Evolutionary conservation across 306 rosid genomes (phyloP), one percentile per base, ranked within the genome.

Genomic region (Prunus dulcis): DNA sequence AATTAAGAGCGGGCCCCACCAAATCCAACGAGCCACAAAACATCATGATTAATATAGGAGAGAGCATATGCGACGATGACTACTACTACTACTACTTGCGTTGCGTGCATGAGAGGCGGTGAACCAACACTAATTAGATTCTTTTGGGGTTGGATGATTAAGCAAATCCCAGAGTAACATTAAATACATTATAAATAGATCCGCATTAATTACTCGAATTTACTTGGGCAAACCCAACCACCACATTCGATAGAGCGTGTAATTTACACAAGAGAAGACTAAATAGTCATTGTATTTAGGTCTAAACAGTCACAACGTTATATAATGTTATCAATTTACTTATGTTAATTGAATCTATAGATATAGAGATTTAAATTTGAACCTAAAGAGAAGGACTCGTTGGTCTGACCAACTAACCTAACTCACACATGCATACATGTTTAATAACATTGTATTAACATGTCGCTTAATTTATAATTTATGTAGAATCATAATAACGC

Each of bases 1-100:
- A 72, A 45, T 19, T 6, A 34, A 30, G 45, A 9, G 58, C 11
- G 80, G 93, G 91, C 43, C 96, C 96, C 97, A 84, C 91, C 81
- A 86, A 90, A 92, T 94, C 98, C 92, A 85, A 94, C 78, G 81
- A 86, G 91, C 81, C 89, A 84, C 86, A 81, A 84, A 86, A 81
- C 81, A 87, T 79, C 81, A 88, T 90, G 84, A 87, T 89, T 81
- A 81, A 63, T 7, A 6, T 7, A 38, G 43, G 43, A 38, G 38
- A 55, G 38, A 43, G 67, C 84, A 17, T 14, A 30, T 17, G 9
- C 15, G 19, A 25, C 14, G 19, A 34, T 34, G 43, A 38, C 43
- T 38, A 6, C 43, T 7, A 7, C 43, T 38, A 1, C 78, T 73
- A 7, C 43, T 38, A 1, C 78, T 73, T 78, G 34, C 34, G 28